phyloP scores from a whole-genome alignment of 192 early-diverging fungal genomes.

The Backusella tuberculispora region DNA sequence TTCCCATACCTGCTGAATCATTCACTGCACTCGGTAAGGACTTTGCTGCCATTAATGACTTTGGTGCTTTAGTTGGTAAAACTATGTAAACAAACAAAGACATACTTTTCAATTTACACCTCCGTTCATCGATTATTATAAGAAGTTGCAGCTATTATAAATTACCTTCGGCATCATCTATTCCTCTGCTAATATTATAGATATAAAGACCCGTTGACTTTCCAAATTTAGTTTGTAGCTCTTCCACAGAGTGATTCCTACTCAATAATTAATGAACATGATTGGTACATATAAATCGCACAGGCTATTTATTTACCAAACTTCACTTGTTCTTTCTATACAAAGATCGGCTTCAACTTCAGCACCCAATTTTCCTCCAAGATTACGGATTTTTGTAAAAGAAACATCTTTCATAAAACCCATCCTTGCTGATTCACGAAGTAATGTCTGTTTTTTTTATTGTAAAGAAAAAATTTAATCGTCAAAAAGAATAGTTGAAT shows the following conservation, averaged over 20 bases:
- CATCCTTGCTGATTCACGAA: constrained; percentile 59
- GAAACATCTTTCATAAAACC: constrained; percentile 68
- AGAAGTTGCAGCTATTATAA: not conserved
- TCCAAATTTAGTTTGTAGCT: constrained; percentile 58
- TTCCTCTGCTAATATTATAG: constrained; percentile 62
- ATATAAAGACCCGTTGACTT: constrained; percentile 57
- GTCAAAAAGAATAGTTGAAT: not conserved
- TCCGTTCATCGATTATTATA: not conserved
- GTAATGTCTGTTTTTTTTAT: constrained; percentile 59
- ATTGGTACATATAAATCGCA: not conserved
- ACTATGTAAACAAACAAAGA: constrained; percentile 28
- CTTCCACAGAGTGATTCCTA: constrained; percentile 50
- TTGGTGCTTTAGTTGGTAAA: constrained; percentile 34
- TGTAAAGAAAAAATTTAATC: not conserved
- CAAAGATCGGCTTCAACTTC: constrained; percentile 67
- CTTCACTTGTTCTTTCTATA: constrained; percentile 58
- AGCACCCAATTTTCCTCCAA: constrained; percentile 87
- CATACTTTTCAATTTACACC: not conserved
- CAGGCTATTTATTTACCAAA: constrained; percentile 41
- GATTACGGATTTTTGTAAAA: constrained; percentile 76
- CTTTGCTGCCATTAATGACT: constrained; percentile 54
- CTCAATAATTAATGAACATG: not conserved
- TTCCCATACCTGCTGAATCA: constrained; percentile 32
- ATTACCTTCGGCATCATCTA: constrained; percentile 56
- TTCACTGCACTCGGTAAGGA: constrained; percentile 41